Base-by-base conservation (phyloP, 345 rosid genomes). In the Carallia brachiata region DNA sequence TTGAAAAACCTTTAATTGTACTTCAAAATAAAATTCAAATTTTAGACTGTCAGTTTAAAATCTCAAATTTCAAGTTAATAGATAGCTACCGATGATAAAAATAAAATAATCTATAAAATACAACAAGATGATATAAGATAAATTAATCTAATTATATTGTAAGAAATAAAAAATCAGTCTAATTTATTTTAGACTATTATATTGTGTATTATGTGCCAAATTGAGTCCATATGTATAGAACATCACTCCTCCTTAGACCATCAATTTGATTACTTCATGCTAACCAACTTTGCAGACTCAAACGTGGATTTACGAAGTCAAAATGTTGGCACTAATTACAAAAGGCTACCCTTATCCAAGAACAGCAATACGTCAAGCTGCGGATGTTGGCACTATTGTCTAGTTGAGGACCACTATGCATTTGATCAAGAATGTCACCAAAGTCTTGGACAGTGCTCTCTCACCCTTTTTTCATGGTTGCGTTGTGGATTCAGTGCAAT, bases 391-490 rank as follows among this genome's bases (percentile, higher is more conserved):
- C 23, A 23, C 23, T 23, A 23, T 23, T 23, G 23, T 23, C 23
- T 23, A 23, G 23, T 23, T 23, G 50, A 53, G 50, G 50, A 44
- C 50, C 50, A 44, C 50, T 0, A 0, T 13, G 50, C 50, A 44
- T 12, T 44, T 44, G 50, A 4, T 56, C 28, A 30, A 56, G 28
- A 30, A 27, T 27, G 30, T 5, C 31, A 23, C 13, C 32, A 9
- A 55, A 23, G 15, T 68, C 34, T 28, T 72, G 67, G 67, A 52
- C 71, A 56, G 65, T 70, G 72, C 56, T 69, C 6, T 15, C 10
- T 15, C 10, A 23, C 18, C 15, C 52, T 81, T 85, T 85, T 88
- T 78, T 78, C 90, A 84, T 80, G 81, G 48, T 69, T 53, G 63
- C 59, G 28, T 18, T 75, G 75, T 70, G 50, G 28, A 62, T 7